Percentiles rank a stretch among this genome's conserved stretches.
phyloP scores from a whole-genome alignment of 129 eudicot species.

The Flaveria ramosissima region DNA sequence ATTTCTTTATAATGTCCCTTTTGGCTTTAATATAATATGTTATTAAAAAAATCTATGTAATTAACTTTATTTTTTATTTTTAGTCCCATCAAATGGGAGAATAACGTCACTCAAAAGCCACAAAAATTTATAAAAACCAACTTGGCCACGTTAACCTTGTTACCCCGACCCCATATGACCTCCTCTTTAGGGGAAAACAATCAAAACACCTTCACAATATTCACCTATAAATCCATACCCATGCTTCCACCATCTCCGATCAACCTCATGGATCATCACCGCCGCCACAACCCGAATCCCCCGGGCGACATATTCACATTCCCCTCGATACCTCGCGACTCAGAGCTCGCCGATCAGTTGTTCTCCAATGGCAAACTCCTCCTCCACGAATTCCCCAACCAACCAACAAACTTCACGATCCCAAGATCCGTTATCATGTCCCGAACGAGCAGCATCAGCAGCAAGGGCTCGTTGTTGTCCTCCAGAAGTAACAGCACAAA shows the following conservation, averaged over 20 bases:
- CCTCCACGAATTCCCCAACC: conserved; percentile 56
- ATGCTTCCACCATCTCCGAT: conserved; percentile 7
- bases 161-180: conserved; percentile 40
- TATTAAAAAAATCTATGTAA: too few relatives aligned
- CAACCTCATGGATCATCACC: conserved; percentile 32
- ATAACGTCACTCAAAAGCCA: conserved; percentile 3
- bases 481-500: conserved; percentile 64
- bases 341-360: conserved; percentile 67
- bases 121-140: conserved; percentile 19
- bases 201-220: conserved; percentile 31
- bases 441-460: conserved; percentile 56
- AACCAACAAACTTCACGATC: conserved; percentile 26
- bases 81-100: neutral
- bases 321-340: conserved; percentile 36
- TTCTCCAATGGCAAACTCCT: conserved; percentile 65
- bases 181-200: too few relatives aligned
- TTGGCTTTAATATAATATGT: too few relatives aligned
- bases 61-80: too few relatives aligned
- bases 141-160: conserved; percentile 45
- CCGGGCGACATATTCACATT: conserved; percentile 54
- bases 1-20: too few relatives aligned
- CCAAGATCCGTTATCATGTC: conserved; percentile 43
- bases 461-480: conserved; percentile 53
- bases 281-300: conserved; percentile 32
- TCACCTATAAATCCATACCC: conserved; percentile 30